Evolutionary conservation across 1,284 basidiomycete genomes (phyloP).

Genomic region (Gymnopus androsaceus): DNA sequence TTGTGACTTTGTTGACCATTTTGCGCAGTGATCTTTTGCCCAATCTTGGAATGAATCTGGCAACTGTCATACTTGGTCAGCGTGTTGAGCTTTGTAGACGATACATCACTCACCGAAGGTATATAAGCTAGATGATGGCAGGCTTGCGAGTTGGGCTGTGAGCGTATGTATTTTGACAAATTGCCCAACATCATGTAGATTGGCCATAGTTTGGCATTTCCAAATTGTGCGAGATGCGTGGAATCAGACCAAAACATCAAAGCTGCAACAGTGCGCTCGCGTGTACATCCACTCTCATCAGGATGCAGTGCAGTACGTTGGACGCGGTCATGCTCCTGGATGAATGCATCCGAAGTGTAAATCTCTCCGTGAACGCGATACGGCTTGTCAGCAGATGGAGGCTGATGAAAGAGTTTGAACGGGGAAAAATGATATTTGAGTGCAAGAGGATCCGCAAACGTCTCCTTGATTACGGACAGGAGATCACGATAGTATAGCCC

Average conservation of each 20-base stretch:
- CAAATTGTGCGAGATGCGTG: slow-evolving; percentile 34
- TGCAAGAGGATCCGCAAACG: background rate
- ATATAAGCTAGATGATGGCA: slow-evolving; percentile 34
- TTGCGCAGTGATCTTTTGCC: background rate
- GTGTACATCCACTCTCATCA: background rate
- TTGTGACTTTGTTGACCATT: slow-evolving; percentile 17
- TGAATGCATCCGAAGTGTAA: slow-evolving; percentile 6
- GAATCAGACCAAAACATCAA: slow-evolving; percentile 36
- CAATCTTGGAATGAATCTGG: background rate
- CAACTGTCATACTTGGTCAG: background rate
- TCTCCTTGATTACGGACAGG: background rate
- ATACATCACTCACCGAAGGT: slow-evolving; percentile 25
- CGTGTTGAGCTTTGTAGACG: background rate
- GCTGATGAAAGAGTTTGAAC: slow-evolving; percentile 23
- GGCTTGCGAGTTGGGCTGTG: slow-evolving; percentile 23
- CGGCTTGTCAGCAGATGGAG: background rate
- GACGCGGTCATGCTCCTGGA: slow-evolving; percentile 9
- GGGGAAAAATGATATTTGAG: background rate
- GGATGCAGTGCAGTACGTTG: background rate
- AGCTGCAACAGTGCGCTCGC: slow-evolving; percentile 20
- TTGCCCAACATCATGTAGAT: slow-evolving; percentile 35
- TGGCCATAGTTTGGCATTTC: slow-evolving; percentile 34
- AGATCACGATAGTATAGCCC: background rate
- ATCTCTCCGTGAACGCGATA: background rate
- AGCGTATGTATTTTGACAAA: slow-evolving; percentile 31